Percentiles rank a stretch among this genome's conserved stretches.
These are phyloP conservation scores for Linnemannia elongata DNA, from an alignment of 192 early-diverging fungal species.

Conservation along the genomic window DNA sequence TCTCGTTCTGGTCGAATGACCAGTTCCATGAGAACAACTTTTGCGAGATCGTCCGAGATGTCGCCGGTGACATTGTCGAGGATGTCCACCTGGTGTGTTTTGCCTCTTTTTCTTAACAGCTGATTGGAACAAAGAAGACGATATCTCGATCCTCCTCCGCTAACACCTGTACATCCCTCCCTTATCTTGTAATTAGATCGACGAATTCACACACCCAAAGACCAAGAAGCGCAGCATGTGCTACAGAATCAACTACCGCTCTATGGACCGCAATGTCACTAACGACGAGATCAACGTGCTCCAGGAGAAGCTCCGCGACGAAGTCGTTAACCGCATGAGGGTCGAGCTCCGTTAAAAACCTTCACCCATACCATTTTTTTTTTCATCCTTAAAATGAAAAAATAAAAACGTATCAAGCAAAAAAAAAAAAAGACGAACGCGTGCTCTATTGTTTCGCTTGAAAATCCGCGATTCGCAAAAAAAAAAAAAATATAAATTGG, in stretches of 20 bases:
- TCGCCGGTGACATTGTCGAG: slow-evolving; percentile 94
- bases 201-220: slow-evolving; percentile 91
- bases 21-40: slow-evolving; percentile 95
- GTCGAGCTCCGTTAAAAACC: slow-evolving; percentile 80
- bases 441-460: too few species aligned
- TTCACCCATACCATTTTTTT: not conserved
- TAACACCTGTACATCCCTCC: not conserved
- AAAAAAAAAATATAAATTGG: not conserved
- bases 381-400: too few species aligned
- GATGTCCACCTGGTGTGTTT: slow-evolving; percentile 81
- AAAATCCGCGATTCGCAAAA: too few species aligned
- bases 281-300: slow-evolving; percentile 96
- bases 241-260: slow-evolving; percentile 95
- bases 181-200: slow-evolving; percentile 67
- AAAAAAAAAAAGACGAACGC: not conserved
- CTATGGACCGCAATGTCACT: slow-evolving; percentile 96
- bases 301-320: slow-evolving; percentile 80
- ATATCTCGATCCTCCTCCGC: not conserved
- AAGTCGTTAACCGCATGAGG: slow-evolving; percentile 73
- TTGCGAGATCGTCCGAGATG: slow-evolving; percentile 90
- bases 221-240: slow-evolving; percentile 86
- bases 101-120: not conserved
- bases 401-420: not conserved
- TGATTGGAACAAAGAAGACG: not conserved
- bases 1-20: slow-evolving; percentile 86